Evolutionary conservation across 139 green algal species (phyloP).

Genomic region (Tetraselmis chui): DNA sequence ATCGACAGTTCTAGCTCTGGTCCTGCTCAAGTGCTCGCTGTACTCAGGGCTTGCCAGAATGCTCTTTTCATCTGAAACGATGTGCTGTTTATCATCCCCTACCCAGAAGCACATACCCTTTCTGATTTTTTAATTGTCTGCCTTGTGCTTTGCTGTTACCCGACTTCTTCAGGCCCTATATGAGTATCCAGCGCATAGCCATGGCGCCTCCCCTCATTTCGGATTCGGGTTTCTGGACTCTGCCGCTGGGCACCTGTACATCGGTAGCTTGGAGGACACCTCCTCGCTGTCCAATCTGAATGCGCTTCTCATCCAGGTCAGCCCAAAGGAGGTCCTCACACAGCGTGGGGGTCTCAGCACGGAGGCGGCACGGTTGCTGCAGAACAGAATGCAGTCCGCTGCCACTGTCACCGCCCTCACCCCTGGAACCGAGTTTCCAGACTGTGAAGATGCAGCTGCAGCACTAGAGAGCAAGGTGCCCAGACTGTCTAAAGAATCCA

Average conservation of each 20-base stretch:
- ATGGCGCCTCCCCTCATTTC: not conserved
- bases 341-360: not conserved
- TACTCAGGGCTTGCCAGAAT: no score
- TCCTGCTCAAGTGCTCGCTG: no score
- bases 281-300: constrained; percentile 25
- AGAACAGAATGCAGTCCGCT: constrained; percentile 2
- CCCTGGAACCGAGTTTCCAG: constrained; percentile 21
- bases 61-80: no score
- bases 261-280: constrained; percentile 30
- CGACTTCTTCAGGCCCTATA: constrained; percentile 9
- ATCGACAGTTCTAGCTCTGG: no score
- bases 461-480: not conserved
- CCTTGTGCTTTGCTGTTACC: no score
- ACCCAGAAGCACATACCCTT: no score
- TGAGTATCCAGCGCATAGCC: not conserved
- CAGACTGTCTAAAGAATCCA: no score
- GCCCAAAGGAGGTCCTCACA: constrained; percentile 23
- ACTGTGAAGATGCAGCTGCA: not conserved
- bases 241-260: constrained; percentile 34
- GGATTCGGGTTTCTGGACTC: constrained; percentile 47
- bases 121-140: no score
- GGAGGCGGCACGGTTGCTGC: constrained; percentile 12
- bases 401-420: constrained; percentile 7
- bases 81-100: no score
- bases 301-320: constrained; percentile 37